phyloP scores from a whole-genome alignment of 495 filamentous ascomycete species.

The Trichoderma asperelloides region DNA sequence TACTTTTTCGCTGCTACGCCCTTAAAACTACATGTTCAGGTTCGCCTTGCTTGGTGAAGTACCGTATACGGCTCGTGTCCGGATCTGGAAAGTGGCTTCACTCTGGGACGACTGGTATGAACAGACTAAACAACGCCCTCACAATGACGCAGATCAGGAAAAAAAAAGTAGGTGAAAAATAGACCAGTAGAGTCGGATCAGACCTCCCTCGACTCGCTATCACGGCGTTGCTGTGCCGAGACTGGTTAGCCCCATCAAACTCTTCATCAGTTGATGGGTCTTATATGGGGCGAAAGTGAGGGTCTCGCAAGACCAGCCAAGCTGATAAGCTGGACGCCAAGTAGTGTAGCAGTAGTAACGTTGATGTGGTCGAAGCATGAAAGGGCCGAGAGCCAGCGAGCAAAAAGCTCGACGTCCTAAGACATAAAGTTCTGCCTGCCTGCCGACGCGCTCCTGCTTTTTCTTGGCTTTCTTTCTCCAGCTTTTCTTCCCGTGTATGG shows the following conservation, averaged over 20 bases:
- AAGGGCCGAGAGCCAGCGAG: background rate
- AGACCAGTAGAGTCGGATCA: background rate
- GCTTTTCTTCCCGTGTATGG: background rate
- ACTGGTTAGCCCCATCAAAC: background rate
- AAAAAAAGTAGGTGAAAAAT: too few relatives aligned
- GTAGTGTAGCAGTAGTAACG: slow-evolving; percentile 6
- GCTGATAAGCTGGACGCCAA: background rate
- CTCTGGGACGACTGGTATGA: background rate
- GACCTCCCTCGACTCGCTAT: background rate
- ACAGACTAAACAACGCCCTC: background rate
- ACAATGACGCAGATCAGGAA: background rate
- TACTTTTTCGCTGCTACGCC: background rate
- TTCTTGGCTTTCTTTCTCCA: background rate
- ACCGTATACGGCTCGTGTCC: background rate
- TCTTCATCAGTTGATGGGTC: background rate
- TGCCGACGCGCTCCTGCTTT: background rate
- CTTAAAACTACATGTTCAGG: background rate
- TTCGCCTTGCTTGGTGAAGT: background rate
- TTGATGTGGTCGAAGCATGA: slow-evolving; percentile 6
- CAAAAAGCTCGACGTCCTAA: background rate
- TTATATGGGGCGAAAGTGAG: slow-evolving; percentile 2
- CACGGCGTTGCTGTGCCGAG: background rate
- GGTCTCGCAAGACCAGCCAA: background rate
- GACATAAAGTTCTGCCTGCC: background rate
- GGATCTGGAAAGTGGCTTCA: background rate